Base-by-base conservation (phyloP, 345 rosid species). In the Leavenworthia alabamica region DNA sequence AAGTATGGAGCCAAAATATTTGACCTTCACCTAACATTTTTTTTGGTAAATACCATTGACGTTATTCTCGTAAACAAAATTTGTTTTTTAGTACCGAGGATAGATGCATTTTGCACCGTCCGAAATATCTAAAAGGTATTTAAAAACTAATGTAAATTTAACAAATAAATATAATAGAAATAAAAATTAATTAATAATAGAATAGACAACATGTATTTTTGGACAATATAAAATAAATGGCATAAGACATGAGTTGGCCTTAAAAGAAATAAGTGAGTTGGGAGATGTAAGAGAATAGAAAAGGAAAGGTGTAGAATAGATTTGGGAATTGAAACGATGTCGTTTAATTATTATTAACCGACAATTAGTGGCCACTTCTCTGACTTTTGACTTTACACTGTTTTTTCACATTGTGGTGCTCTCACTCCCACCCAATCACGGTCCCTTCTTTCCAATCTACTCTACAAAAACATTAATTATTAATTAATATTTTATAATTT, bases 221-320 rank as follows among this genome's bases (percentile, higher is more conserved):
- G 56, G 55, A 15, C 59, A 60, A 17, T 33, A 17, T 7, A 23
- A 26, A 68, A 6, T 51, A 1, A 52, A 43, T 60, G 53, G 61
- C 37, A 35, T 60, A 60, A 43, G 67, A 44, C 60, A 31, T 12
- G 42, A 67, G 35, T 39, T 14, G 54, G 64, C 66, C 44, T 23
- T 20, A 20, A 20, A 24, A 20, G 6, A 35, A 55, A 55, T 14
- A 49, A 54, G 29, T 55, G 46, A 37, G 56, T 51, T 33, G 61
- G 61, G 62, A 69, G 67, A 69, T 53, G 62, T 69, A 61, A 61
- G 68, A 53, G 42, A 69, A 43, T 45, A 1, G 68, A 69, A 26
- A 69, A 69, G 19, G 68, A 69, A 69, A 69, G 62, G 56, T 61
- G 62, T 69, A 50, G 59, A 35, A 31, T 32, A 50, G 52, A 60